Evolutionary conservation across 371 early-diverging fungal genomes (phyloP), one percentile per base, ranked within the genome.

Genomic region (Mucor ambiguus): DNA sequence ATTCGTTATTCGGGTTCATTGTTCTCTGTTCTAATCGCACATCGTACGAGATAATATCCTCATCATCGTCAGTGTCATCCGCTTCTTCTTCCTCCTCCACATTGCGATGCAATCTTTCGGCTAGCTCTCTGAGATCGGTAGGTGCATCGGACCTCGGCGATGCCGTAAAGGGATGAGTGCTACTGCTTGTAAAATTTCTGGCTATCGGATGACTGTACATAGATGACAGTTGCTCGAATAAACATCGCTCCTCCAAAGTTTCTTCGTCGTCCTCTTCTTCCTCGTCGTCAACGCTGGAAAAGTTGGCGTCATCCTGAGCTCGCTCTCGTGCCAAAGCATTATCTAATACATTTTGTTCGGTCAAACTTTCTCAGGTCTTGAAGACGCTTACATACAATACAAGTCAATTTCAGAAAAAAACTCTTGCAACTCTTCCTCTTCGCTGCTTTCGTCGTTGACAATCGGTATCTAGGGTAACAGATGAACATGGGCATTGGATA

Each of bases 241-340:
- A 29, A 48, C 65, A 64, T 64, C 65, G 20, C 46, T 64, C 65
- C 29, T 64, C 65, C 46, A 64, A 46, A 14, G 38, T 2, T 35
- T 58, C 58, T 37, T 64, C 65, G n/a, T 58, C 58, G 14, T 44
- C 57, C 30, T 57, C 56, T 10, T 63, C 63, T 8, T 63, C 63
- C 7, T 64, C 65, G 7, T 56, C 63, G 10, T 63, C 56, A 16
- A 28, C 11, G 14, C 26, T 28, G 52, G 24, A 12, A 7, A 52
- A 52, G 28, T 52, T n/a, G 35, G 33, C 35, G 18, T 56, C 35
- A 30, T 32, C 57, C 30, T 32, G 57, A 11, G 52, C 52, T 52
- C 28, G 52, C 14, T 52, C 52, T 28, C 28, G 52, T 28, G 52
- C 52, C 26, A 52, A 28, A 1, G 28, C 16, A 16, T 52, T 52